Percentiles rank a stretch among this genome's conserved stretches.
These are phyloP conservation scores for Solanum hybrid DNA, from an alignment of 305 asterid genomes.

Conservation along the genomic window DNA sequence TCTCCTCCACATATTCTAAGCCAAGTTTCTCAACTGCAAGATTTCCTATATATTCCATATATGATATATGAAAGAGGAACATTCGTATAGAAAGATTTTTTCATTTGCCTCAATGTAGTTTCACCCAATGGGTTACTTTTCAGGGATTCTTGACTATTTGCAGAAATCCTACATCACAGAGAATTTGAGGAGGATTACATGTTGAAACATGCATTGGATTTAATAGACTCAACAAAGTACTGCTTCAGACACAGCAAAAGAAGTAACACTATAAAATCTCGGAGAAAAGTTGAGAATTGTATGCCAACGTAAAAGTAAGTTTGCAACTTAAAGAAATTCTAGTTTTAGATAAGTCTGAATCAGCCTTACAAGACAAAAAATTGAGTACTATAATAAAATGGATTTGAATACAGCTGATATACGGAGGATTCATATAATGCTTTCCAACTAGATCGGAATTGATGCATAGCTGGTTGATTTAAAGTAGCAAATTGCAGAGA, in stretches of 20 bases:
- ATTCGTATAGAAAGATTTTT: slow-evolving; percentile 26
- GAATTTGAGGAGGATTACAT: neutral
- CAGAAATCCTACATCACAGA: slow-evolving; percentile 24
- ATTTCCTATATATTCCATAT: slow-evolving; percentile 21
- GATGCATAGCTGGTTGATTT: neutral
- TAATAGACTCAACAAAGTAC: neutral
- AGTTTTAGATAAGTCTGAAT: neutral
- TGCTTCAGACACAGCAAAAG: neutral
- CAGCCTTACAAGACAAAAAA: neutral
- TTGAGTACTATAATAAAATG: neutral
- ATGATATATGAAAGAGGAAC: slow-evolving; percentile 25
- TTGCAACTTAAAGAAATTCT: neutral
- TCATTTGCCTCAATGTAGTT: slow-evolving; percentile 19
- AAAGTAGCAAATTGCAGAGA: neutral
- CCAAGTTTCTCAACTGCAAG: slow-evolving; percentile 18
- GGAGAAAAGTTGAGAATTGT: neutral
- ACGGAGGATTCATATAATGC: neutral
- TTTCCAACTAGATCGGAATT: neutral
- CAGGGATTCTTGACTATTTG: slow-evolving; percentile 17
- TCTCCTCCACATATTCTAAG: slow-evolving; percentile 20
- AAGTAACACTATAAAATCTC: neutral
- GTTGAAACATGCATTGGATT: neutral
- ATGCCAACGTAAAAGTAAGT: neutral
- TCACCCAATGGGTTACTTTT: slow-evolving; percentile 13
- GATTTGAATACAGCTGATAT: neutral